Base-by-base conservation (phyloP, 139 green algal species). In the Picochlorum sp. region DNA sequence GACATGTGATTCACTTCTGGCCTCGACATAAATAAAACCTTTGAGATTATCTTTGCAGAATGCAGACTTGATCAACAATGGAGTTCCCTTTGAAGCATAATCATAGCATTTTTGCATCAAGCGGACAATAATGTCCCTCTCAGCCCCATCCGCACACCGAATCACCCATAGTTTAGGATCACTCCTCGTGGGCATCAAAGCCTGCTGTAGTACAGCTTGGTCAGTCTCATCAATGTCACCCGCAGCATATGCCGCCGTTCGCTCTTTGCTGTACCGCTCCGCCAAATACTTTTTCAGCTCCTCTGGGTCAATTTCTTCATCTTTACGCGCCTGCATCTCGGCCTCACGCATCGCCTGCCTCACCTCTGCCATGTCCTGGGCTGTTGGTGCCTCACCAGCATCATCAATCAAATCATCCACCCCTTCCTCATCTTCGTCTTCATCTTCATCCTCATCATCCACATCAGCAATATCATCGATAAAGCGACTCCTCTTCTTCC, bases 141-240 rank as follows among this genome's bases (percentile, higher is more conserved):
- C 92, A 38, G 71, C 62, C 15, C 90, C 90, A 20, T 80, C 69
- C 63, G 81, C 66, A 66, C 75, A 86, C 6, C 80, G 68, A 38
- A 97, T 77, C 65, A 96, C 72, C 91, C 91, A 98, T 47, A 98
- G 85, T 77, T 94, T 94, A 63, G 92, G 90, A 75, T 98, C 92
- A 21, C 84, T 72, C 26, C 86, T 71, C 18, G 80, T 95, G 31
- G 92, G 92, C 73, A 95, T 83, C 63, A 96, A 76, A 20, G 73
- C 85, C 73, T 98, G 92, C 85, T 97, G 88, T 3, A 78, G 77
- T 45, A 95, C 86, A 38, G 82, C 76, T 10, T 76, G 77, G 10
- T 64, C 71, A 26, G 86, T 82, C 20, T 65, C 74, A 30, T 73
- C 77, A n/a, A 55, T 62, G 3, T 63, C 68, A 26, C 55, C 49